Conservation (phyloP, 2,329 filamentous ascomycete species). For the Fusarium ramigenum region DNA sequence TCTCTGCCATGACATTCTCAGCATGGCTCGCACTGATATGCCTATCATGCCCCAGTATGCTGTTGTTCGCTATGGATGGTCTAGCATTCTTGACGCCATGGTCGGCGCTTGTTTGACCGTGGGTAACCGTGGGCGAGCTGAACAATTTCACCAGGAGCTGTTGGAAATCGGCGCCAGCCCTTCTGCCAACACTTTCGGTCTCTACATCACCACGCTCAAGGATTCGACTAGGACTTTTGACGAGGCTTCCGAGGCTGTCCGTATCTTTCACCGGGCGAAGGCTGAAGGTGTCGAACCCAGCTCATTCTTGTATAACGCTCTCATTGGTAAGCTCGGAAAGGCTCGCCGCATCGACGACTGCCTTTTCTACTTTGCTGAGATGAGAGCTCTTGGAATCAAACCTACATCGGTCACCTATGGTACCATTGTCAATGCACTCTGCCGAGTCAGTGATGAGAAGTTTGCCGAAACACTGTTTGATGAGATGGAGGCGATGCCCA, state of each 20-base stretch:
- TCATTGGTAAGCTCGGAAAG: conserved; percentile 98
- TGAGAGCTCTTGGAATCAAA: conserved; percentile 91
- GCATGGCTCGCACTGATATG: conserved; percentile 89
- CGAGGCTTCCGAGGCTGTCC: conserved; percentile 94
- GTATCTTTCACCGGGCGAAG: conserved; percentile 95
- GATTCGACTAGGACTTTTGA: conserved; percentile 98
- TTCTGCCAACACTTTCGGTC: conserved; percentile 95
- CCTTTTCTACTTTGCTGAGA: conserved; percentile 97
- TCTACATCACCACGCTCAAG: conserved; percentile 99
- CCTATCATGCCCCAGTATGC: conserved; percentile 85
- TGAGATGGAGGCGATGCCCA: conserved; percentile 98
- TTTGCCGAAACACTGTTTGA: conserved; percentile 98
- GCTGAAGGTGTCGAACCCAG: conserved; percentile 94
- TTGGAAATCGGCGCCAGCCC: conserved; percentile 90
- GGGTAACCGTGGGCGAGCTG: conserved; percentile 81
- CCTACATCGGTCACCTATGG: conserved; percentile 98
- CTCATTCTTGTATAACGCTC: conserved; percentile 96
- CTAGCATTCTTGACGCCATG: conserved; percentile 96
- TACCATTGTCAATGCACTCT: conserved; percentile 96
- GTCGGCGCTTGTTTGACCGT: conserved; percentile 88
- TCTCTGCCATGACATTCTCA: conserved; percentile 84
- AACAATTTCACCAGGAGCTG: conserved; percentile 90
- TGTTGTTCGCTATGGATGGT: conserved; percentile 93
- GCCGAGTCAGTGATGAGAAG: conserved; percentile 96
- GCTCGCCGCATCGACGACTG: conserved; percentile 98